phyloP scores from a whole-genome alignment of 345 rosid genomes.

The Arabis alpina region DNA sequence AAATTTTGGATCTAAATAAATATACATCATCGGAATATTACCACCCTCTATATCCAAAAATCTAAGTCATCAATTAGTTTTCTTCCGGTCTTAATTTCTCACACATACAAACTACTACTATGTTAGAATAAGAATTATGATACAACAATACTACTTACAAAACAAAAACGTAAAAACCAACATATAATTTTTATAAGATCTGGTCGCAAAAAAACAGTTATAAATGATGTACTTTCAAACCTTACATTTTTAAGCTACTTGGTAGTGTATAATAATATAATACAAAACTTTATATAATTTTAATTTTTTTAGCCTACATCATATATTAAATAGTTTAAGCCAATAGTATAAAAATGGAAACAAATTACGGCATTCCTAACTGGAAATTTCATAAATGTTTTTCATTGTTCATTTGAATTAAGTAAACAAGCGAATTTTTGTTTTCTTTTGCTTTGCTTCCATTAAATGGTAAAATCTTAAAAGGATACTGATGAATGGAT shows the following conservation, averaged over 20 bases:
- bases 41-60: not conserved
- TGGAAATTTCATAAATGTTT: not conserved
- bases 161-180: too few species aligned
- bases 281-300: too few species aligned
- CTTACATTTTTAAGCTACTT: too few species aligned
- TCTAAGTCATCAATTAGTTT: not conserved
- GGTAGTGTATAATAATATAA: too few species aligned
- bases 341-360: not conserved
- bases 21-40: not conserved
- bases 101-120: too few species aligned
- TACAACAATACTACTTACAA: too few species aligned
- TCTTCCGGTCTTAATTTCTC: too few species aligned
- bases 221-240: too few species aligned
- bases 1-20: not conserved
- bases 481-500: not conserved
- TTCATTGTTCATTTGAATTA: not conserved
- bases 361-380: not conserved
- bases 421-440: not conserved
- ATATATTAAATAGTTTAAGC: not conserved
- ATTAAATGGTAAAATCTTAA: conserved; percentile 16
- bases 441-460: not conserved
- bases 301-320: not conserved
- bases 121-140: too few species aligned
- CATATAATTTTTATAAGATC: too few species aligned
- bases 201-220: too few species aligned